phyloP scores from a whole-genome alignment of 352 stramenopile genomes.

The Phytophthora crassamura region DNA sequence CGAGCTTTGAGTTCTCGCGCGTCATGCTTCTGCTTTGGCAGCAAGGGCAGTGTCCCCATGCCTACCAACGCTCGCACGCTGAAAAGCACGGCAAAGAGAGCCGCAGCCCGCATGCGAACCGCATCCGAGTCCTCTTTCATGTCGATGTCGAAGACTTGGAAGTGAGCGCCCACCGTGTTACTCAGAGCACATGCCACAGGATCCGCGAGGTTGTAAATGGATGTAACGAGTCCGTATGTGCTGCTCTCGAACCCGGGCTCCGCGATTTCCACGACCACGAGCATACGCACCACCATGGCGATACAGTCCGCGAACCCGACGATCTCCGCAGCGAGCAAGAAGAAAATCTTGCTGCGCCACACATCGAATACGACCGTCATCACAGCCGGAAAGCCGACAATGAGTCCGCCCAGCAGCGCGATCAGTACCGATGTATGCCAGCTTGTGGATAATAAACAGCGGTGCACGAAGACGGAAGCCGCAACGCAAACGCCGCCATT shows the following conservation, averaged over 20 bases:
- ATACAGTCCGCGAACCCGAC: conserved; percentile 72
- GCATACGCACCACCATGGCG: conserved; percentile 76
- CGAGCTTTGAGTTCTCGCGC: conserved; percentile 61
- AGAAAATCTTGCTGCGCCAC: conserved; percentile 71
- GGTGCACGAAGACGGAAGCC: conserved; percentile 62
- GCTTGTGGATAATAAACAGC: conserved; percentile 60
- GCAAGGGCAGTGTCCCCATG: conserved; percentile 51
- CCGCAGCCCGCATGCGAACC: conserved; percentile 66
- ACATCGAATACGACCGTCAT: conserved; percentile 68
- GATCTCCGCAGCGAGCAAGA: conserved; percentile 53
- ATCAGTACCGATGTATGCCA: conserved; percentile 66
- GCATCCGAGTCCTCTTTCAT: conserved; percentile 55
- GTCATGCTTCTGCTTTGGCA: conserved; percentile 59
- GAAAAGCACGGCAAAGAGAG: conserved; percentile 64
- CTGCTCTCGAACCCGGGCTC: conserved; percentile 80
- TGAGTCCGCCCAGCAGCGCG: conserved; percentile 49
- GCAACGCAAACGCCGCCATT: conserved; percentile 58
- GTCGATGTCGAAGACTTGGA: conserved; percentile 67
- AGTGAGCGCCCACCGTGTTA: conserved; percentile 62
- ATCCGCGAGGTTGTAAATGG: conserved; percentile 75
- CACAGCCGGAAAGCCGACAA: conserved; percentile 44
- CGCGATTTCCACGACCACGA: conserved; percentile 82
- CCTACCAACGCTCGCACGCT: conserved; percentile 52
- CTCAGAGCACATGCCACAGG: conserved; percentile 62
- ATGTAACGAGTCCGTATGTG: conserved; percentile 81